Base-by-base conservation (phyloP, 2,329 filamentous ascomycete species). In the Colletotrichum eleusines region DNA sequence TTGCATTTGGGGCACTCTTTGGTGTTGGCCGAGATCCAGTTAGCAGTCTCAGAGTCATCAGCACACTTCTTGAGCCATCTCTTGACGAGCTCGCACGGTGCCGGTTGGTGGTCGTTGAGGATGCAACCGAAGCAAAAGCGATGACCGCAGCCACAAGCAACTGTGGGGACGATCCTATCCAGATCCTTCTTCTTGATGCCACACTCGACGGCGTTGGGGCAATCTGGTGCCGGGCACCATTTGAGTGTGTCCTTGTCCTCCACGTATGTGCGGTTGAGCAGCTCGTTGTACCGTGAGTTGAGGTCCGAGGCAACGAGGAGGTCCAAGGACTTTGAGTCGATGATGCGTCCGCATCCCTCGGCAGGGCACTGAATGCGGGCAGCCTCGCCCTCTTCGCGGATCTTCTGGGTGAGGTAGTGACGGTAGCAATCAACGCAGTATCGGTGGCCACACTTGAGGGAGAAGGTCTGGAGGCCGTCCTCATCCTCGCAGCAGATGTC, bases 11-110 rank as follows among this genome's bases (percentile, higher is more conserved):
- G 95, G 74, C 96, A 99, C 80, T 99, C 96, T 79, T 99, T 99
- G 2, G 96, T 99, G 80, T 99, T 97, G 57, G 96, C 96, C 0
- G 95, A 98, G 73, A 99, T 99, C 96, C 96, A 99, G 80, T 99
- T 99, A 5, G 96, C 95, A 0, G 96, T 99, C 81, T 99, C 96
- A 0, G 94, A 97, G 78, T 99, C 96, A 79, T 99, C 96, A 68
- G 96, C 96, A 79, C 96, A 99, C 80, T 99, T 99, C 85, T 98
- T 97, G 16, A 99, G 82, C 96, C 96, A 99, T 79, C 89, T 92
- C 86, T 96, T 98, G 62, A 98, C 95, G 62, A 99, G 83, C 33
- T 90, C 88, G 80, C 96, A 99, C 0, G 96, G 95, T 3, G 95
- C 93, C 3, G 96, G 96, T 77, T 97, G 95, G 77, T 99, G 96